A percentile compares a stretch with the other conserved stretches of the same genome.
Conservation (phyloP, 345 rosid genomes). For the Eutrema japonicum region DNA sequence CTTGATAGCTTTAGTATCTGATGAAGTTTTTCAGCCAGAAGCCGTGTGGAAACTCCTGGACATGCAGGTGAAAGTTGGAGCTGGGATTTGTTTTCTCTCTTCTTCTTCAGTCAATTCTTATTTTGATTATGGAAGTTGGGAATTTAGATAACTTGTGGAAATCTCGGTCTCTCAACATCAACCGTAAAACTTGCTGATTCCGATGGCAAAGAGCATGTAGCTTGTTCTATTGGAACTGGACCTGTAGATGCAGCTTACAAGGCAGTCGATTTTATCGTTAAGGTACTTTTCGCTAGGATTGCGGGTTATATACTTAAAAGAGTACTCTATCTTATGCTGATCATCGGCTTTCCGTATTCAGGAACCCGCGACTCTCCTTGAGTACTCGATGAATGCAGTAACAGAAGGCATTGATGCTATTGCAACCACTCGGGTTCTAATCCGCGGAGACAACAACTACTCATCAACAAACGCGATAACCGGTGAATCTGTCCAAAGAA, state of each 20-base stretch:
- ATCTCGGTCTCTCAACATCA: slow-evolving; percentile 88
- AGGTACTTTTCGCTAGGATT: slow-evolving; percentile 51
- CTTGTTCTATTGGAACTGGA: slow-evolving; percentile 89
- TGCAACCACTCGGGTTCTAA: slow-evolving; percentile 87
- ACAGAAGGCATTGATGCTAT: slow-evolving; percentile 98
- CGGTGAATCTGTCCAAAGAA: slow-evolving; percentile 59
- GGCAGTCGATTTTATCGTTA: slow-evolving; percentile 84
- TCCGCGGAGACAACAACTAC: slow-evolving; percentile 59
- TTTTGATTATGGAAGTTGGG: slow-evolving; percentile 6
- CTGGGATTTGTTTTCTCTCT: background rate
- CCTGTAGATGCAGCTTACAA: slow-evolving; percentile 98
- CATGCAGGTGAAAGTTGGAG: slow-evolving; percentile 65
- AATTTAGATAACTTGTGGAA: slow-evolving; percentile 87
- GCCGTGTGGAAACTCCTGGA: slow-evolving; percentile 80
- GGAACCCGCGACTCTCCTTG: slow-evolving; percentile 76
- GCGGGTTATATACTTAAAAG: background rate
- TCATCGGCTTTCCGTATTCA: slow-evolving; percentile 23
- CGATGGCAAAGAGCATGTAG: slow-evolving; percentile 69
- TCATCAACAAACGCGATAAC: slow-evolving; percentile 56
- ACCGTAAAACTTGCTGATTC: slow-evolving; percentile 79
- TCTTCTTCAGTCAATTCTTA: slow-evolving; percentile 2
- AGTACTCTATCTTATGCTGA: background rate
- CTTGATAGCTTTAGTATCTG: slow-evolving; percentile 84
- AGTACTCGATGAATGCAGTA: slow-evolving; percentile 80
- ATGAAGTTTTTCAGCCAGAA: slow-evolving; percentile 93